Evolutionary conservation across 2,329 filamentous ascomycete species (phyloP).

Genomic region (Fusarium sulawesiense): DNA sequence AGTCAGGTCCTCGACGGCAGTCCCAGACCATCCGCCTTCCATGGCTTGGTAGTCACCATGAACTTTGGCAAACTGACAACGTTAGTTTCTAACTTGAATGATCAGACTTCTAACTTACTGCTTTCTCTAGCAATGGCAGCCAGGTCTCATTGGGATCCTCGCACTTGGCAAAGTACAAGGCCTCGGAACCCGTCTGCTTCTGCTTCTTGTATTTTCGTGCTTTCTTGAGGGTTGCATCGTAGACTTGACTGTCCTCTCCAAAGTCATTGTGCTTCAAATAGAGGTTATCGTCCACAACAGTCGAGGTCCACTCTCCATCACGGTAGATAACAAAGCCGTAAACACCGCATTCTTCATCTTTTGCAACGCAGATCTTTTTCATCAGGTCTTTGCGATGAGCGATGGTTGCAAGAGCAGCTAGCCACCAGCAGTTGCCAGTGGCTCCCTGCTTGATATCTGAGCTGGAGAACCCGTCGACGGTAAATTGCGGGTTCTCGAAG

Average conservation of each 20-base stretch:
- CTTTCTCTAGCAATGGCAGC: slow-evolving; percentile 79
- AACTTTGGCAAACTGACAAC: slow-evolving; percentile 72
- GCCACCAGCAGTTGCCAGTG: slow-evolving; percentile 78
- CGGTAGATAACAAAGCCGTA: slow-evolving; percentile 81
- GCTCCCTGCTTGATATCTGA: slow-evolving; percentile 57
- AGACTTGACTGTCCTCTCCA: slow-evolving; percentile 51
- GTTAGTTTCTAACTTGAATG: slow-evolving; percentile 1
- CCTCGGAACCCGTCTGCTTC: slow-evolving; percentile 75
- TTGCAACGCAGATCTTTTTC: slow-evolving; percentile 73
- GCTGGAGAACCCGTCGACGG: slow-evolving; percentile 54
- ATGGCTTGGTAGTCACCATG: slow-evolving; percentile 78
- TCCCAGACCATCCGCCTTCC: slow-evolving; percentile 72
- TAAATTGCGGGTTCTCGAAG: slow-evolving; percentile 56
- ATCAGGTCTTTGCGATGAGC: slow-evolving; percentile 74
- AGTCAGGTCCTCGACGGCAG: slow-evolving; percentile 61
- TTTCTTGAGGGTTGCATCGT: slow-evolving; percentile 59
- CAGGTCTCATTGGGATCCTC: slow-evolving; percentile 77
- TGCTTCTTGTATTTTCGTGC: slow-evolving; percentile 70
- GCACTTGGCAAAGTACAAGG: slow-evolving; percentile 77
- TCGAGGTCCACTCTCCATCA: slow-evolving; percentile 77
- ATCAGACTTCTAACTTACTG: slow-evolving; percentile 48
- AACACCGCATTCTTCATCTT: slow-evolving; percentile 75
- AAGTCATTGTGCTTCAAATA: slow-evolving; percentile 54
- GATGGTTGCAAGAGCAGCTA: slow-evolving; percentile 76
- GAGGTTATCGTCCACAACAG: slow-evolving; percentile 77